These are phyloP conservation scores for Solanum piurae DNA, from an alignment of 257 asterid species.

Conservation along the genomic window DNA sequence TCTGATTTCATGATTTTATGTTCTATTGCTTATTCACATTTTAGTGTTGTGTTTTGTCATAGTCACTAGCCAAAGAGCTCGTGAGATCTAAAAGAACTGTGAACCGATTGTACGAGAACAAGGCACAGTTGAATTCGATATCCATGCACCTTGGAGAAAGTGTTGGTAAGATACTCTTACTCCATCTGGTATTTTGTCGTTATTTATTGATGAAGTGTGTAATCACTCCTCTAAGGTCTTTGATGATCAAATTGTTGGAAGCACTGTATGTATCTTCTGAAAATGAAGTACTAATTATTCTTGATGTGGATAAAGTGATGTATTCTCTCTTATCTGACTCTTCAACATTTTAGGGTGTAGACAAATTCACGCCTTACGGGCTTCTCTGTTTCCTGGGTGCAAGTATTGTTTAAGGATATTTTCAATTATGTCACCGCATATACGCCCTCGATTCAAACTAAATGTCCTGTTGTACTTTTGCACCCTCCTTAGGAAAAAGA, in stretches of 20 bases:
- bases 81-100: conserved; percentile 81
- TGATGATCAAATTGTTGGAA: neutral
- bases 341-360: neutral
- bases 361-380: neutral
- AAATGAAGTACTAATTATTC: neutral
- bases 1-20: neutral
- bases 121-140: conserved; percentile 87
- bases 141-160: conserved; percentile 99
- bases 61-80: conserved; percentile 89
- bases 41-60: neutral
- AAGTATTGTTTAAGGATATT: neutral
- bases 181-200: neutral
- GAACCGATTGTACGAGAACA: conserved; percentile 79
- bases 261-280: neutral
- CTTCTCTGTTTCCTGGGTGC: neutral
- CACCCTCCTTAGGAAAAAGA: neutral
- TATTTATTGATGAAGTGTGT: neutral
- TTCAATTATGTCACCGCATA: neutral
- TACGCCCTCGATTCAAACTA: neutral
- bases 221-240: neutral
- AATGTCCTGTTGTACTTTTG: neutral
- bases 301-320: neutral
- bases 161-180: conserved; percentile 43
- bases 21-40: neutral
- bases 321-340: neutral